Conservation (phyloP, 768 basidiomycete genomes). For the Epithele typhae region DNA sequence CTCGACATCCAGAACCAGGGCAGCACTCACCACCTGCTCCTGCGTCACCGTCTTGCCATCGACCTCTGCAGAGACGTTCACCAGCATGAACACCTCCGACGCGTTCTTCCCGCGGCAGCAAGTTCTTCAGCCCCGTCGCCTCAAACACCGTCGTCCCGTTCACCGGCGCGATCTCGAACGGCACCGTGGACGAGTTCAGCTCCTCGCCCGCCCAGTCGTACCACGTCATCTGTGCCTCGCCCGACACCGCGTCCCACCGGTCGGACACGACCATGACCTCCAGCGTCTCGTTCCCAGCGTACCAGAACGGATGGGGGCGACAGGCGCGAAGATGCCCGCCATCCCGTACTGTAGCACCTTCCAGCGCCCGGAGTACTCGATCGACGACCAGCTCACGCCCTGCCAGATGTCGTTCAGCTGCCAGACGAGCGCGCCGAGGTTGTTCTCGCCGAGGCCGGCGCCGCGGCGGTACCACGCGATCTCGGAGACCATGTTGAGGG, state of each 20-base stretch:
- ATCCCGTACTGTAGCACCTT: constrained; percentile 54
- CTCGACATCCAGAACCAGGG: too few species aligned
- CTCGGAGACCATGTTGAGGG: constrained; percentile 55
- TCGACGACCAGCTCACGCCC: constrained; percentile 49
- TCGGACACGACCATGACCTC: constrained; percentile 51
- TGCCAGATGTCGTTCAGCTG: constrained; percentile 63
- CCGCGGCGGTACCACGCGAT: constrained; percentile 57
- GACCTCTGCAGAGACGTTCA: constrained; percentile 45
- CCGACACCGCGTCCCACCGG: constrained; percentile 42
- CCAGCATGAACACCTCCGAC: constrained; percentile 45
- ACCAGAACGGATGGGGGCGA: constrained; percentile 55
- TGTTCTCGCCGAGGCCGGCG: constrained; percentile 54
- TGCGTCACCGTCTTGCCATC: constrained; percentile 35
- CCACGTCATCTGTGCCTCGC: constrained; percentile 49
- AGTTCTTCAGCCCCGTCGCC: constrained; percentile 36
- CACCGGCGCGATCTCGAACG: constrained; percentile 42
- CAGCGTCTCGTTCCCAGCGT: constrained; percentile 41
- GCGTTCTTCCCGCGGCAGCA: constrained; percentile 42
- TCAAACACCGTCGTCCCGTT: constrained; percentile 46
- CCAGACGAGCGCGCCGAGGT: constrained; percentile 56
- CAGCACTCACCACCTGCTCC: constrained; percentile 47
- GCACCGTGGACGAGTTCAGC: constrained; percentile 33
- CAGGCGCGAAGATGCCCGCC: constrained; percentile 39
- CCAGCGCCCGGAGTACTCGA: constrained; percentile 58
- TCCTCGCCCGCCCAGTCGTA: constrained; percentile 48